phyloP scores from a whole-genome alignment of 2,329 filamentous ascomycete species.

The Neurospora sp. region DNA sequence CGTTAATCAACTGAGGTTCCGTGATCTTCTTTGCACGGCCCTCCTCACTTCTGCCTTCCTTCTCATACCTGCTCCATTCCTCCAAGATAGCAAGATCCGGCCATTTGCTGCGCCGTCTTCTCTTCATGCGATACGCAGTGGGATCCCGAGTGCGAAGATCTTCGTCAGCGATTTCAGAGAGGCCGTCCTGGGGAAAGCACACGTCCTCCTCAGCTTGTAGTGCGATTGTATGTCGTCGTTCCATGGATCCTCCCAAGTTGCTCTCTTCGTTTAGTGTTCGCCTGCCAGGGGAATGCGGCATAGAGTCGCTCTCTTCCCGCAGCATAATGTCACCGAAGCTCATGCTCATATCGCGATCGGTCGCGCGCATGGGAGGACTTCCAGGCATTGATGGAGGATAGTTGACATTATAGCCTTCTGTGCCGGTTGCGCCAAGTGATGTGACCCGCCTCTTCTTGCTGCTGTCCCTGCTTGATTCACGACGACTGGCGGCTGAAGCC shows the following conservation, averaged over 20 bases:
- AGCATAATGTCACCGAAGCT: conserved; percentile 63
- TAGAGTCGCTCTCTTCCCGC: conserved; percentile 47
- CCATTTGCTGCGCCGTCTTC: conserved; percentile 65
- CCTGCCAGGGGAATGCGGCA: conserved; percentile 10
- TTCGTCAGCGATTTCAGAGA: conserved; percentile 75
- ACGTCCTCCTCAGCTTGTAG: conserved; percentile 74
- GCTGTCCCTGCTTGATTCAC: conserved; percentile 43
- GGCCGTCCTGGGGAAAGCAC: conserved; percentile 72
- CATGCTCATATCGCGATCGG: conserved; percentile 38
- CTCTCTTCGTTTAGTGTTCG: conserved; percentile 9
- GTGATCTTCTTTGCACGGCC: conserved; percentile 83
- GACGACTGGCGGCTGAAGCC: conserved; percentile 28
- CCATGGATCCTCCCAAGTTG: conserved; percentile 23
- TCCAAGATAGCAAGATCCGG: conserved; percentile 77
- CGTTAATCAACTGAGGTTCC: conserved; percentile 86
- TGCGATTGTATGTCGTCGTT: conserved; percentile 47
- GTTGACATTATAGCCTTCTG: conserved; percentile 52
- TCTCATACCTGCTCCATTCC: conserved; percentile 84
- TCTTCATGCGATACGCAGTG: conserved; percentile 23
- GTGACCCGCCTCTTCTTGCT: conserved; percentile 28
- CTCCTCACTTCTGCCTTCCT: conserved; percentile 74
- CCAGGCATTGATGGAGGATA: conserved; percentile 59
- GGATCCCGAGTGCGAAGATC: conserved; percentile 44
- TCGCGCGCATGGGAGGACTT: conserved; percentile 43
- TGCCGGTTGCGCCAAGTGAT: conserved; percentile 19